Base-by-base conservation (phyloP, 441 rosid genomes). In the Croton setiger region DNA sequence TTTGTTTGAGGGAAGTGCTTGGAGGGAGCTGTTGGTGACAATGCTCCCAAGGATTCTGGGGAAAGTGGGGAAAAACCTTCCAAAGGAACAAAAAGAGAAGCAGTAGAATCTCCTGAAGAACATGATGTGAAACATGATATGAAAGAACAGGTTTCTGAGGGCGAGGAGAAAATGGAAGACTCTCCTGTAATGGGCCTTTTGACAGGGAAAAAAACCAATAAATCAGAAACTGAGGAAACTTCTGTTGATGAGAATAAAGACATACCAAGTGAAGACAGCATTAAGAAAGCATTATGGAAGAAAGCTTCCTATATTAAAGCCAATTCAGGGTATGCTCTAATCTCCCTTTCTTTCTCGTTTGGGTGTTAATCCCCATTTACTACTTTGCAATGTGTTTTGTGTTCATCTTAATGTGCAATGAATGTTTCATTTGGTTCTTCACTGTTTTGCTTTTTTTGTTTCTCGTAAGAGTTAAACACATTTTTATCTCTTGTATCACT, bases 101-200 rank as follows among this genome's bases (percentile, higher is more conserved):
- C 64, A 71, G 74, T 71, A 61, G 80, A 82, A 69, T 79, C 73
- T 41, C 77, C 80, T 54, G 83, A 85, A 78, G 85, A 67, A 54
- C 63, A 47, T 35, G 67, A 79, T 69, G 72, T 76, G 58, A 82
- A 78, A 74, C 82, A 74, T 35, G 80, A 80, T 53, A 77, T 51
- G 36, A 84, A 78, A 67, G 88, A 81, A 63, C 61, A 74, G 65
- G 51, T 43, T 66, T 78, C 85, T 36, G 91, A 78, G 72, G 86
- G 79, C 63, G 86, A 74, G 51, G 89, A 81, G 66, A 88, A 84
- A 73, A 75, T 83, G 82, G 89, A 91, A 75, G 92, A 84, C 78
- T 94, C 96, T 20, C 94, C 94, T 41, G 92, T 86, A 23, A 78
- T 87, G 86, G 97, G 96, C 60, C 88, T 87, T 68, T 61, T 88